Conservation (phyloP, 495 filamentous ascomycete species). For the Astrocystis sublimbata region DNA sequence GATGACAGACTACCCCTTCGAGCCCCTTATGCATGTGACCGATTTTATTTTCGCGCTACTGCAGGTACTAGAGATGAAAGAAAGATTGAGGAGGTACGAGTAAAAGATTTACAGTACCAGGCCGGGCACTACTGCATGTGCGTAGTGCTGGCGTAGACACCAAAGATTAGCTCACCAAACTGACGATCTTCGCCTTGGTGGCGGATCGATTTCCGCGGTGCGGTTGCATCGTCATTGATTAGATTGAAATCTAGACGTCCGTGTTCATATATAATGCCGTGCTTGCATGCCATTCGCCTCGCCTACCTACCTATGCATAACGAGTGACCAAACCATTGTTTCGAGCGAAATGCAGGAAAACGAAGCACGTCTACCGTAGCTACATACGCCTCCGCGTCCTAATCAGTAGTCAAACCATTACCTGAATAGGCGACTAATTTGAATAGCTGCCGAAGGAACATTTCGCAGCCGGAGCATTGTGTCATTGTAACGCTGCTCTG, state of each 20-base stretch:
- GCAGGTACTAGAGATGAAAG: slow-evolving; percentile 11
- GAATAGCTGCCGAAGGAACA: too few relatives aligned
- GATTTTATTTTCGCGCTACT: slow-evolving; percentile 11
- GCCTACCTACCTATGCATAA: not conserved
- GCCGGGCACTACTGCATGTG: too few relatives aligned
- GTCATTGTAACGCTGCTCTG: too few relatives aligned
- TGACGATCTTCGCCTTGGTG: not conserved
- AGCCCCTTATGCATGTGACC: slow-evolving; percentile 13
- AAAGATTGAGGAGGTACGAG: not conserved
- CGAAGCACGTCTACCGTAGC: too few relatives aligned
- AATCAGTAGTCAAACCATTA: too few relatives aligned
- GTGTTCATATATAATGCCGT: not conserved
- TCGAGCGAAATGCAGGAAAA: too few relatives aligned
- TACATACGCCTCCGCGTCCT: too few relatives aligned
- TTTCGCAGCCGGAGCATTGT: too few relatives aligned
- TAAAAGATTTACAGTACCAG: not conserved
- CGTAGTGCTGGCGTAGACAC: not conserved
- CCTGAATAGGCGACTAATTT: too few relatives aligned
- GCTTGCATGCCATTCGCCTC: not conserved
- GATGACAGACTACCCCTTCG: not conserved
- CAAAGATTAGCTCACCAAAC: not conserved
- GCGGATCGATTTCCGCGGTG: too few relatives aligned
- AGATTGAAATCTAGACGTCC: not conserved
- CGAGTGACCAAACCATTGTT: too few relatives aligned
- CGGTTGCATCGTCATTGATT: too few relatives aligned